phyloP scores from a whole-genome alignment of 768 basidiomycete species.

The Sporobolomyces roseus region DNA sequence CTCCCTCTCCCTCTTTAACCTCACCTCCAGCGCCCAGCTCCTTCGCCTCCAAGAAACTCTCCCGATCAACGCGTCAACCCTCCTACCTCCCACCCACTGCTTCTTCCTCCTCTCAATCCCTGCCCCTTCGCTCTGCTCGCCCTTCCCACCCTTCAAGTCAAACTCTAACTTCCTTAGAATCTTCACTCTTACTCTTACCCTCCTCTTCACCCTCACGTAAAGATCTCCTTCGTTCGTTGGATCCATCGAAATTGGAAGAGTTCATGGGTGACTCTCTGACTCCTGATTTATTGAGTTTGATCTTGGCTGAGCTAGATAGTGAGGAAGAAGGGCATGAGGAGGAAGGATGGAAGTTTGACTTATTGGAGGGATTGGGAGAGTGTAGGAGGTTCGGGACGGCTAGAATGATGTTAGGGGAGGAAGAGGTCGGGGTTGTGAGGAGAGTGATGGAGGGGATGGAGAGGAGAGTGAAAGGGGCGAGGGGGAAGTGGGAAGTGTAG shows the following conservation, averaged over 20 bases:
- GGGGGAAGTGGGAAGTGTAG: background rate
- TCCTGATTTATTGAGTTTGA: slow-evolving; percentile 16
- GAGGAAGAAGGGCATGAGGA: background rate
- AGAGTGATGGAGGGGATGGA: background rate
- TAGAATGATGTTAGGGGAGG: slow-evolving; percentile 8
- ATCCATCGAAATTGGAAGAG: background rate
- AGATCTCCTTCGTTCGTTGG: background rate
- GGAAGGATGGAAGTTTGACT: background rate
- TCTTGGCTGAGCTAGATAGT: slow-evolving; percentile 9
- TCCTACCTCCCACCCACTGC: background rate
- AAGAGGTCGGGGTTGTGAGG: slow-evolving; percentile 6
- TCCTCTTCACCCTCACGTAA: background rate
- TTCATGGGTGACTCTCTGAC: slow-evolving; percentile 5
- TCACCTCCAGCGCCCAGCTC: background rate
- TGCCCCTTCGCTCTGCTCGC: background rate
- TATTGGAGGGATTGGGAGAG: slow-evolving; percentile 1
- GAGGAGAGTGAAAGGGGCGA: background rate
- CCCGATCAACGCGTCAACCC: background rate
- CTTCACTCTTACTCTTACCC: background rate
- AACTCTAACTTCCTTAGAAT: slow-evolving; percentile 9
- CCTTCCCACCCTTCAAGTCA: background rate
- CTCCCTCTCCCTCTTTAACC: too few species aligned
- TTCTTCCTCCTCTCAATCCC: background rate
- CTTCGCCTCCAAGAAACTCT: slow-evolving; percentile 23
- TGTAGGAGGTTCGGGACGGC: slow-evolving; percentile 21